Evolutionary conservation across 306 rosid genomes (phyloP), one percentile per base, ranked within the genome.

Genomic region (Chamaecrista fasciculata): DNA sequence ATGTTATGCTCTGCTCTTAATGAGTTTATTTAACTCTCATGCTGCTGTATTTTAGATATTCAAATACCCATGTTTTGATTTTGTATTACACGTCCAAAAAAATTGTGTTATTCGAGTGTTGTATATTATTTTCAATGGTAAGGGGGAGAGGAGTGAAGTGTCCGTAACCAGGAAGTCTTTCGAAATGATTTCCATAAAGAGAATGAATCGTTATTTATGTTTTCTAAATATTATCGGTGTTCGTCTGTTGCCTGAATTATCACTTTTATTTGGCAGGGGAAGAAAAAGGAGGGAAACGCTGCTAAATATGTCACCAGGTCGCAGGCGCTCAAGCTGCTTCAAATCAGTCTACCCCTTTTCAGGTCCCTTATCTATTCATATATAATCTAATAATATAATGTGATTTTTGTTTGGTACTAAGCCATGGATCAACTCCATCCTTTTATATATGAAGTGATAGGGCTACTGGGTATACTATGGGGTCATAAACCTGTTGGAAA

Each of bases 271-370:
- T 10, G 43, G 7, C 83, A 94, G 97, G 97, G 99, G 36, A 82
- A 94, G 96, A 94, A 94, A 24, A 91, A 91, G 87, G 99, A 94
- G 69, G 97, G 99, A 5, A 91, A 91, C 72, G 99, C 97, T 2
- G 97, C 99, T 0, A 88, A 86, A 65, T 94, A 78, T 77, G 78
- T 94, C 34, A 94, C 86, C 52, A 85, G 97, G 83, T 83, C 94
- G 9, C 96, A 89, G 59, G 99, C 96, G 12, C 86, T 91, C 19
- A 94, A 91, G 80, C 89, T 73, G 16, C 95, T 91, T 42, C 99
- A 94, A 80, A 87, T 94, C 77, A 84, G 52, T 55, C 82, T 94
- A 50, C 91, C 91, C 14, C 79, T 86, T 66, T 94, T 91, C 91
- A 94, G 99, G 97, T 90, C 23, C 23, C 26, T 33, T 24, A 7